These are phyloP conservation scores for Catunica adiposa DNA, from an alignment of 2,329 filamentous ascomycete genomes.

Conservation along the genomic window DNA sequence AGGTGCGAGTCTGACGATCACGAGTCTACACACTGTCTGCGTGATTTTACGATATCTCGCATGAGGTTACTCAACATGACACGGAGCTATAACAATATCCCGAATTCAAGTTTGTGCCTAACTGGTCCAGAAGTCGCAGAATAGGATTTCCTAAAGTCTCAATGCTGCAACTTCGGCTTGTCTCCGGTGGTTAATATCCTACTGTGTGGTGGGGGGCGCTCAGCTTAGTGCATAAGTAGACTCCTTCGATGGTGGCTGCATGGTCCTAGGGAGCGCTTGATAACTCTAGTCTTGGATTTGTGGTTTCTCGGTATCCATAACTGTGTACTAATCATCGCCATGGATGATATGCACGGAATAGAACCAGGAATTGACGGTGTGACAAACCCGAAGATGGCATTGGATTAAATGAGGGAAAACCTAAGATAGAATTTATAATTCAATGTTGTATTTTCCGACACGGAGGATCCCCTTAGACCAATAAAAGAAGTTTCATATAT, in stretches of 20 bases:
- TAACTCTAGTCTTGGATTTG: neutral
- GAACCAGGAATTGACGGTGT: no score
- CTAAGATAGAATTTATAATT: no score
- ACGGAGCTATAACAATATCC: neutral
- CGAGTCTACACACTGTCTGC: neutral
- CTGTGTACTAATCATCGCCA: no score
- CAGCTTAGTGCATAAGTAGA: neutral
- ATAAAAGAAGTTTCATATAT: no score
- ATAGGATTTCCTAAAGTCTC: neutral
- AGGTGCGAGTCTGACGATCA: no score
- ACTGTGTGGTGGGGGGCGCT: neutral
- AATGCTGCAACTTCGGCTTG: neutral
- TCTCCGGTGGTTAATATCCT: neutral
- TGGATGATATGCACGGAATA: no score
- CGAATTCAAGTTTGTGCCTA: neutral
- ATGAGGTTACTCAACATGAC: no score
- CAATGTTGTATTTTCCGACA: no score
- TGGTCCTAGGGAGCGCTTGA: neutral
- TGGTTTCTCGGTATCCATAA: neutral
- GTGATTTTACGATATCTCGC: neutral
- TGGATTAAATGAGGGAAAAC: no score
- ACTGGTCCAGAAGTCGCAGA: neutral
- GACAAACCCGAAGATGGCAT: no score
- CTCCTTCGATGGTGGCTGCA: neutral
- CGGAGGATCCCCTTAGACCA: no score